Conservation (phyloP, 192 early-diverging fungal species). For the Dispira simplex region DNA sequence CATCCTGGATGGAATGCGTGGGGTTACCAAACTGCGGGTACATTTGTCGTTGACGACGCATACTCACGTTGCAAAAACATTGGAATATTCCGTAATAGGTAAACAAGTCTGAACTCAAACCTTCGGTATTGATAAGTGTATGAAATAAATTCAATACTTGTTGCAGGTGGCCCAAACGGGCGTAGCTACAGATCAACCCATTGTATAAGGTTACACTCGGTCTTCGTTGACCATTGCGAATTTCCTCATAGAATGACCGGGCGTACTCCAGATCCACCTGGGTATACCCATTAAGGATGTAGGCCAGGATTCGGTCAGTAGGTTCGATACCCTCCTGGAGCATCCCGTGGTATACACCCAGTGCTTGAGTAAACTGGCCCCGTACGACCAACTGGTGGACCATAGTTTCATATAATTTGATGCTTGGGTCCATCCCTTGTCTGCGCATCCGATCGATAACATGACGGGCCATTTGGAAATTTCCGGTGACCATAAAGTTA, state of each 20-base stretch:
- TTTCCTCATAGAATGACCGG: not conserved
- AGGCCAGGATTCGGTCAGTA: not conserved
- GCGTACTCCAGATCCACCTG: not conserved
- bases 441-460: not conserved
- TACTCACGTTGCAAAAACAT: not conserved
- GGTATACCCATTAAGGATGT: conserved; percentile 1
- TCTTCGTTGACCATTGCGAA: not conserved
- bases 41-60: not conserved
- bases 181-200: conserved; percentile 2
- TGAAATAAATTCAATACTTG: not conserved
- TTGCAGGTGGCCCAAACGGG: not conserved
- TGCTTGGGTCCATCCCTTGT: not conserved
- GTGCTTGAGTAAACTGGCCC: not conserved
- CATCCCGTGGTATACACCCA: not conserved
- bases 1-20: not conserved
- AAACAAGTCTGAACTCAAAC: not conserved
- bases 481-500: not conserved
- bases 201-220: not conserved
- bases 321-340: not conserved
- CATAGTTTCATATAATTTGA: not conserved
- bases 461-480: not conserved
- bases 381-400: not conserved
- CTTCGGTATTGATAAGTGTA: not conserved
- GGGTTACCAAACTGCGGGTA: not conserved
- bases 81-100: conserved; percentile 1